Evolutionary conservation across 2,329 filamentous ascomycete genomes (phyloP).

Genomic region (Ophiostoma australiae): DNA sequence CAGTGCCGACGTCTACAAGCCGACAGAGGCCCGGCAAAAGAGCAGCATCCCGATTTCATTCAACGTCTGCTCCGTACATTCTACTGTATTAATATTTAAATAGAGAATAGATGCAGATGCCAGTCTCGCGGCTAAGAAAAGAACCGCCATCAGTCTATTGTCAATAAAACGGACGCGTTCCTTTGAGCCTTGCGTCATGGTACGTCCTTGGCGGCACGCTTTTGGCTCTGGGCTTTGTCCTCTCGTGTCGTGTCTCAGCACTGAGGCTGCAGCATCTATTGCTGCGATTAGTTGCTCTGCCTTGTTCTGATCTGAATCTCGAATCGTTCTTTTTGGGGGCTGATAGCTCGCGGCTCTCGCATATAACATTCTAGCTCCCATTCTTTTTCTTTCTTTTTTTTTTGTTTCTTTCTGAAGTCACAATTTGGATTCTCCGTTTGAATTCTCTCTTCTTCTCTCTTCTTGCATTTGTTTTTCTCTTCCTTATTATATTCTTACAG

Average conservation of each 20-base stretch:
- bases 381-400: neutral
- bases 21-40: neutral
- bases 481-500: neutral
- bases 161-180: neutral
- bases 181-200: neutral
- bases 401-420: neutral
- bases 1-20: neutral
- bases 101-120: neutral
- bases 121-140: neutral
- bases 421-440: neutral
- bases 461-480: neutral
- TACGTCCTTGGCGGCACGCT: slow-evolving; percentile 2
- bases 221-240: neutral
- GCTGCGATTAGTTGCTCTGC: neutral
- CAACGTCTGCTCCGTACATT: neutral
- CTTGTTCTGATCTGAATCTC: neutral
- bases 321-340: neutral
- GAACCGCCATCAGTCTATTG: neutral
- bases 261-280: neutral
- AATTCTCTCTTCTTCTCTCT: neutral
- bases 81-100: too few species aligned
- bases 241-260: neutral
- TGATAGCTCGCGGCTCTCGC: neutral
- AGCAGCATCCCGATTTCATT: neutral
- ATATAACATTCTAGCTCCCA: neutral